Base-by-base conservation (phyloP, 2,329 filamentous ascomycete genomes). In the Xylaria sp. region DNA sequence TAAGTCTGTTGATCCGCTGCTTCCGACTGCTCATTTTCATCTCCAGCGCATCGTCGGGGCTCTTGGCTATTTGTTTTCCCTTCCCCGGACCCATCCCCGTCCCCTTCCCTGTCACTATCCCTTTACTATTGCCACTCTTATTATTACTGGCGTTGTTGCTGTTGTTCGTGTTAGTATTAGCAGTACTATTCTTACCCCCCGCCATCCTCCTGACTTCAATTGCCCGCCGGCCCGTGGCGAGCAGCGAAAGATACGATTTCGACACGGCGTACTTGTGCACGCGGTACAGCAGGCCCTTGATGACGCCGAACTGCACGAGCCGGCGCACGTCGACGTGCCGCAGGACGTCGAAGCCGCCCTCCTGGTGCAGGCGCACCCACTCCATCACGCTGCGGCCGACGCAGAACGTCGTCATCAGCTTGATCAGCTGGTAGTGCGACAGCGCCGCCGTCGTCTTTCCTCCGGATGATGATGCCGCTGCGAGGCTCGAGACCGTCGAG, bases 241-340 rank as follows among this genome's bases (percentile, higher is more conserved):
- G 77, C 2, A 83, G 82, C 8, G 86, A 83, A 25, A 91, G 80
- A 74, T 89, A 88, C 78, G 89, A 87, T 76, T 89, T 89, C 3
- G 87, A 90, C 1, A 97, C 88, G 34, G 94, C 92, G 78, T 97
- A 97, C 79, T 96, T 97, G 82, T 98, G 94, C 50, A 98, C 91
- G 41, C 96, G 89, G 80, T 98, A 98, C 28, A 99, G 82, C 74
- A 97, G 92, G 18, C 95, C 94, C 82, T 98, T 98, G 80, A 98
- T 97, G 68, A 98, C 88, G 66, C 95, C 96, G 77, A 98, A 99
- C 68, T 97, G 97, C 72, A 98, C 93, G 72, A 99, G 91, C 34
- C 96, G 91, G 13, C 96, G 89, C 65, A 98, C 89, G 79, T 99
- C 96, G 66, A 99, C 90, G 76, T 91, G 91, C 13, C 87, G 84